Conservation (phyloP, 164 flowering plant genomes). For the Tetrastigma voinierianum region DNA sequence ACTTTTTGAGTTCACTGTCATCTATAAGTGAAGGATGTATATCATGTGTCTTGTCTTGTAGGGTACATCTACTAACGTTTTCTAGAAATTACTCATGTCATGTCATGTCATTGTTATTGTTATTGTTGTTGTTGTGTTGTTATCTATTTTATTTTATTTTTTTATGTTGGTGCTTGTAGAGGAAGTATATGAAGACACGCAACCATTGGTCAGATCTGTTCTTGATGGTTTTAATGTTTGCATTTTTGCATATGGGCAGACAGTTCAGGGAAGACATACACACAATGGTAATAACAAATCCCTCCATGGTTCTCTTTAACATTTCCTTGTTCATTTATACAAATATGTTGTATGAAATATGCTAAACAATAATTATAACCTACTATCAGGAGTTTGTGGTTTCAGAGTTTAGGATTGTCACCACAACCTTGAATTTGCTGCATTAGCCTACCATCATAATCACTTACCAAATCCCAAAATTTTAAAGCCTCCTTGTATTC, state of each 20-base stretch:
- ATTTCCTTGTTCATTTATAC: not conserved
- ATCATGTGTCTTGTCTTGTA: not conserved
- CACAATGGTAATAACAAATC: constrained; percentile 69
- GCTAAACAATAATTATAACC: too few relatives aligned
- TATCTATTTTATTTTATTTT: not conserved
- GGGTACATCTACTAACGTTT: not conserved
- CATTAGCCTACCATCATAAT: not conserved
- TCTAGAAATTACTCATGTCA: not conserved
- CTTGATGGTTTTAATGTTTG: constrained; percentile 91
- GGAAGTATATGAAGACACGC: constrained; percentile 77
- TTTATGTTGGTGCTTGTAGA: constrained; percentile 43
- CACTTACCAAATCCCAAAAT: not conserved
- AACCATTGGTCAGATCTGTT: constrained; percentile 78
- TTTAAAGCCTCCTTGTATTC: not conserved
- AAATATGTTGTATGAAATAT: too few relatives aligned
- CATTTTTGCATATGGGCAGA: constrained; percentile 96
- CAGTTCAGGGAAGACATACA: constrained; percentile 94
- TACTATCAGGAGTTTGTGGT: too few relatives aligned
- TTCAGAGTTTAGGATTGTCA: too few relatives aligned
- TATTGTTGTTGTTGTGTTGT: too few relatives aligned
- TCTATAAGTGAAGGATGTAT: not conserved
- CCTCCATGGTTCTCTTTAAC: not conserved
- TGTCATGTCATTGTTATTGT: not conserved
- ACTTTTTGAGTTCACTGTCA: not conserved
- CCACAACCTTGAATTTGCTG: not conserved